Conservation (phyloP, 2,329 filamentous ascomycete species). For the Xylariaceae sp. region DNA sequence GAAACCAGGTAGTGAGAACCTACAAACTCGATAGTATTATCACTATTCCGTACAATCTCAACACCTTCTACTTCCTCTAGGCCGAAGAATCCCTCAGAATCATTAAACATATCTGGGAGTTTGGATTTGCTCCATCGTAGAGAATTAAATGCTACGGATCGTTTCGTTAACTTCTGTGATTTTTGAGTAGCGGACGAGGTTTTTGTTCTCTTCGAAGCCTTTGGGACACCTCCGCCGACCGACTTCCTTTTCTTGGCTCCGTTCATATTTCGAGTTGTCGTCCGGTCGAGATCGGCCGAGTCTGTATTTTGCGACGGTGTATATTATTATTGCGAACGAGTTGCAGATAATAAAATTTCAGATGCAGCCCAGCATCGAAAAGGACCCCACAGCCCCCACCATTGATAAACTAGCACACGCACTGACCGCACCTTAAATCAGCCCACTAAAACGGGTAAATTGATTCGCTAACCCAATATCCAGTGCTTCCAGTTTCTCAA, state of each 20-base stretch:
- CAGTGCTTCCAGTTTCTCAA: neutral
- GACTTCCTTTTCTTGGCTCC: constrained; percentile 37
- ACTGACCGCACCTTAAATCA: constrained; percentile 41
- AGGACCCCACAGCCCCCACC: constrained; percentile 17
- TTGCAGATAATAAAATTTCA: constrained; percentile 25
- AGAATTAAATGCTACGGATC: constrained; percentile 52
- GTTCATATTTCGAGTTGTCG: constrained; percentile 29
- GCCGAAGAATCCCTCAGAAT: constrained; percentile 92
- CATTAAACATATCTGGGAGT: constrained; percentile 79
- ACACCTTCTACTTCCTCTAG: constrained; percentile 92
- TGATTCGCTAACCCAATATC: constrained; percentile 27
- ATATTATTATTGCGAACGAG: constrained; percentile 5
- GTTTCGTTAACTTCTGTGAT: constrained; percentile 44
- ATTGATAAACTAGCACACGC: constrained; percentile 22
- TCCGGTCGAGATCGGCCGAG: neutral
- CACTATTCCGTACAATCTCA: constrained; percentile 74
- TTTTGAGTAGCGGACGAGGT: constrained; percentile 12
- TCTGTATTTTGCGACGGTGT: neutral
- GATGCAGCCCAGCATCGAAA: constrained; percentile 6
- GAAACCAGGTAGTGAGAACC: constrained; percentile 23
- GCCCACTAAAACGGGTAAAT: constrained; percentile 27
- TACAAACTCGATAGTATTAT: constrained; percentile 62
- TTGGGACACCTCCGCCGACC: constrained; percentile 17
- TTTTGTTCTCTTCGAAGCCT: constrained; percentile 35
- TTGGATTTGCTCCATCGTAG: constrained; percentile 64